phyloP scores from a whole-genome alignment of 2,329 filamentous ascomycete genomes.

The Ophiobolus disseminans region DNA sequence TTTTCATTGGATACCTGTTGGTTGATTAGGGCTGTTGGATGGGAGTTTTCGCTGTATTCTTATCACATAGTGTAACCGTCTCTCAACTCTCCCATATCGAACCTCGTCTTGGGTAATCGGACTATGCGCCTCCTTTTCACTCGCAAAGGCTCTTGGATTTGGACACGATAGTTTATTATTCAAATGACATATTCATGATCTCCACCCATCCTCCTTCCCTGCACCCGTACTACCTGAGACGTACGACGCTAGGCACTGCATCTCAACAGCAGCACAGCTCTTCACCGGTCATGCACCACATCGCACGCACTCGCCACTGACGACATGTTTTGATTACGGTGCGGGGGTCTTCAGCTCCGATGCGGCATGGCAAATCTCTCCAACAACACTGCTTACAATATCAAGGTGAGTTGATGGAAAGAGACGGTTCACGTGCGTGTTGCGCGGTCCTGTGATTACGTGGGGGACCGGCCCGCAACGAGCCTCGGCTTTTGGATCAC shows the following conservation, averaged over 20 bases:
- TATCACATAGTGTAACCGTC: slow-evolving; percentile 14
- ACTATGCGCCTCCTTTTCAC: no score
- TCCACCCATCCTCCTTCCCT: background rate
- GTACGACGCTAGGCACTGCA: background rate
- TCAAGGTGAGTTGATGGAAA: background rate
- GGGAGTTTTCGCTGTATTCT: no score
- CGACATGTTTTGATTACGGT: background rate
- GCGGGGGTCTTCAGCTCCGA: background rate
- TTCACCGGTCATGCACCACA: slow-evolving; percentile 27
- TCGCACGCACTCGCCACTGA: background rate
- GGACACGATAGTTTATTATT: background rate
- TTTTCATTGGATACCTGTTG: background rate
- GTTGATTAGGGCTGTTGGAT: no score
- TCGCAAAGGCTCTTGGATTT: no score
- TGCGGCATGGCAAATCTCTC: background rate
- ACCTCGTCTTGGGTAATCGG: no score
- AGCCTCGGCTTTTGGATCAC: slow-evolving; percentile 31
- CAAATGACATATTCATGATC: background rate
- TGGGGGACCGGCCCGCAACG: slow-evolving; percentile 19
- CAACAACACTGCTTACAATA: background rate
- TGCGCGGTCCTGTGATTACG: slow-evolving; percentile 3
- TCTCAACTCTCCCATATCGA: background rate
- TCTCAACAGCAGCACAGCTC: slow-evolving; percentile 17
- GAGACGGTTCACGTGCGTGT: slow-evolving; percentile 8
- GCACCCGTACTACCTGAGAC: no score